Evolutionary conservation across 2,329 filamentous ascomycete species (phyloP).

Genomic region (Plectosphaerella cucumerina): DNA sequence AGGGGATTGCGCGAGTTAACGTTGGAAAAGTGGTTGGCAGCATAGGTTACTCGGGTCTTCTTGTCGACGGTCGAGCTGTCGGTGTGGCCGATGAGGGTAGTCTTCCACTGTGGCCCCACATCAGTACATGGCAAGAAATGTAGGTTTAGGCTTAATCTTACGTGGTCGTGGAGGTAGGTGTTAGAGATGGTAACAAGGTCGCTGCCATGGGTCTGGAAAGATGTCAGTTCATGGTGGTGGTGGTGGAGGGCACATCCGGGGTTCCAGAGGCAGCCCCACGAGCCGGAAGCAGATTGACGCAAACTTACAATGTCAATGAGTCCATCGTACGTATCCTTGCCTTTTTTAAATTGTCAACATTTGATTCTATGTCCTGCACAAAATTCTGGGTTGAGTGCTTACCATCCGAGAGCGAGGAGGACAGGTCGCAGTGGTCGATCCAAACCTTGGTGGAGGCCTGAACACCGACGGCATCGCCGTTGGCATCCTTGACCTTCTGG

Average conservation of each 20-base stretch:
- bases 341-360: too few species aligned
- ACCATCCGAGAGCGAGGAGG: constrained; percentile 51
- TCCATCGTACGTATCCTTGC: constrained; percentile 69
- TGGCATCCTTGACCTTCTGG: constrained; percentile 48
- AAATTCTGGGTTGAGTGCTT: too few species aligned
- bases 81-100: constrained; percentile 54
- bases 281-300: too few species aligned
- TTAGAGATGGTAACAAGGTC: constrained; percentile 54
- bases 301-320: constrained; percentile 46
- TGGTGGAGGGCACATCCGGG: too few species aligned
- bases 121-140: too few species aligned
- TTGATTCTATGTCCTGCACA: too few species aligned
- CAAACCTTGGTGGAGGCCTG: constrained; percentile 55
- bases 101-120: constrained; percentile 40
- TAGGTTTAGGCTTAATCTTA: too few species aligned
- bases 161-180: constrained; percentile 42
- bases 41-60: constrained; percentile 59
- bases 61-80: constrained; percentile 53
- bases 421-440: constrained; percentile 67
- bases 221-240: too few species aligned
- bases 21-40: constrained; percentile 63
- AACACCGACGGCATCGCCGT: constrained; percentile 57
- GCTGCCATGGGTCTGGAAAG: constrained; percentile 45
- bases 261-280: too few species aligned
- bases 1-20: constrained; percentile 60